A percentile compares a stretch with the other conserved stretches of the same genome.
Conservation (phyloP, 768 basidiomycete species). For the Mrakia frigida region DNA sequence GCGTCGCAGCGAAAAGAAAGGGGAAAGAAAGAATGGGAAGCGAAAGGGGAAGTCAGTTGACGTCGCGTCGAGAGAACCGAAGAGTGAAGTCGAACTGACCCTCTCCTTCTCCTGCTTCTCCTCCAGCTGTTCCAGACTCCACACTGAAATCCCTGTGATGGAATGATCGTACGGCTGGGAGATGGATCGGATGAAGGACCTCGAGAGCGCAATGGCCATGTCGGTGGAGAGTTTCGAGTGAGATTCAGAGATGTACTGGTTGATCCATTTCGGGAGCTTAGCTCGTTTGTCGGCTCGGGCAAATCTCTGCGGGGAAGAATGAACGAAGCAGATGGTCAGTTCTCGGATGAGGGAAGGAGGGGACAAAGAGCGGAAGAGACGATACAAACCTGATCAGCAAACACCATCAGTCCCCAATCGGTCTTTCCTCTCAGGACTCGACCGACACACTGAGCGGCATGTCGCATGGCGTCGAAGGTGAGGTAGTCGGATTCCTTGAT, state of each 20-base stretch:
- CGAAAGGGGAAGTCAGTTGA: neutral
- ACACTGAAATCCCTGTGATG: conserved; percentile 86
- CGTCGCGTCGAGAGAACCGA: neutral
- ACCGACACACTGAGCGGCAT: conserved; percentile 97
- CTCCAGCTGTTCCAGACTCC: conserved; percentile 85
- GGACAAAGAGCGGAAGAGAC: conserved; percentile 32
- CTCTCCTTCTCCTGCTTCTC: conserved; percentile 59
- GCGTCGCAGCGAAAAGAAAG: no score
- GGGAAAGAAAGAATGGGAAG: neutral
- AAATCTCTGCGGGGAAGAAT: conserved; percentile 38
- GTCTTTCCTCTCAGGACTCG: conserved; percentile 97
- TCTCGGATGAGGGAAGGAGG: neutral
- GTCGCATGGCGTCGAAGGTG: conserved; percentile 98
- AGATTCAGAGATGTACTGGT: conserved; percentile 98
- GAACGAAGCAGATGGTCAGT: neutral
- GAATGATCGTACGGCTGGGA: conserved; percentile 97
- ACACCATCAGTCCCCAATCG: conserved; percentile 99
- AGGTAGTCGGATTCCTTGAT: conserved; percentile 98
- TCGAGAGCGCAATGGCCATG: conserved; percentile 90
- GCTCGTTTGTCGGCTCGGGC: conserved; percentile 54
- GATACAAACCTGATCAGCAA: conserved; percentile 81
- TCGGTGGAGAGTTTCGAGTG: conserved; percentile 96
- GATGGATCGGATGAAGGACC: conserved; percentile 96
- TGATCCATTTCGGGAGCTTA: conserved; percentile 97
- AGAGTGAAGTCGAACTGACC: neutral